A percentile compares a stretch with the other conserved stretches of the same genome.
These are phyloP conservation scores for Asterophora parasitica DNA, from an alignment of 768 basidiomycete genomes.

Conservation along the genomic window DNA sequence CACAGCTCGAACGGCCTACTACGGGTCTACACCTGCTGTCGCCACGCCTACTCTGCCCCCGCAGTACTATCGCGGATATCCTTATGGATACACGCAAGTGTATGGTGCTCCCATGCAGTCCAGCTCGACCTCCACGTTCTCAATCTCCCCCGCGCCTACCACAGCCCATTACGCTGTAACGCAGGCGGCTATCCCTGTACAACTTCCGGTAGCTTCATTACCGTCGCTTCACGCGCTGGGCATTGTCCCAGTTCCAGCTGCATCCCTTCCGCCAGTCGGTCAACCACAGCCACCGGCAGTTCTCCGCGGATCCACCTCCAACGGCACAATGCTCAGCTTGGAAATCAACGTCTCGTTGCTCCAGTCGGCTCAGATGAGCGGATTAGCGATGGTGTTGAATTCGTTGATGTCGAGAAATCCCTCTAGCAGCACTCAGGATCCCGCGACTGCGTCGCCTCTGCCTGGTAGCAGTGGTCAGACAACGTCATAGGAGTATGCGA, in stretches of 20 bases:
- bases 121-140: slow-evolving; percentile 30
- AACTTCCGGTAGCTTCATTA: slow-evolving; percentile 63
- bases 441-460: neutral
- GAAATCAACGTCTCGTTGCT: slow-evolving; percentile 76
- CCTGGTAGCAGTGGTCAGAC: neutral
- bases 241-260: slow-evolving; percentile 63
- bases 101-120: slow-evolving; percentile 35
- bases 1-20: slow-evolving; percentile 40
- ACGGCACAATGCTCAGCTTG: slow-evolving; percentile 67
- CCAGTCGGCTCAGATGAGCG: slow-evolving; percentile 73
- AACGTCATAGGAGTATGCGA: neutral
- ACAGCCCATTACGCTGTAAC: slow-evolving; percentile 19
- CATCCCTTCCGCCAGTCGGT: slow-evolving; percentile 45
- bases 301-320: slow-evolving; percentile 62
- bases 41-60: slow-evolving; percentile 32
- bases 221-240: slow-evolving; percentile 66
- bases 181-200: slow-evolving; percentile 55
- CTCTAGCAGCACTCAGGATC: neutral
- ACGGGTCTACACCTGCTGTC: slow-evolving; percentile 26
- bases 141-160: slow-evolving; percentile 23
- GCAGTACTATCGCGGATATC: slow-evolving; percentile 62
- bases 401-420: slow-evolving; percentile 54
- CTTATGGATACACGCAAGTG: slow-evolving; percentile 60
- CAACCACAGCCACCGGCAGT: slow-evolving; percentile 74
- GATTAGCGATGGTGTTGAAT: slow-evolving; percentile 66